Conservation (phyloP, 2,329 filamentous ascomycete species). For the Trichoderma guizhouense region DNA sequence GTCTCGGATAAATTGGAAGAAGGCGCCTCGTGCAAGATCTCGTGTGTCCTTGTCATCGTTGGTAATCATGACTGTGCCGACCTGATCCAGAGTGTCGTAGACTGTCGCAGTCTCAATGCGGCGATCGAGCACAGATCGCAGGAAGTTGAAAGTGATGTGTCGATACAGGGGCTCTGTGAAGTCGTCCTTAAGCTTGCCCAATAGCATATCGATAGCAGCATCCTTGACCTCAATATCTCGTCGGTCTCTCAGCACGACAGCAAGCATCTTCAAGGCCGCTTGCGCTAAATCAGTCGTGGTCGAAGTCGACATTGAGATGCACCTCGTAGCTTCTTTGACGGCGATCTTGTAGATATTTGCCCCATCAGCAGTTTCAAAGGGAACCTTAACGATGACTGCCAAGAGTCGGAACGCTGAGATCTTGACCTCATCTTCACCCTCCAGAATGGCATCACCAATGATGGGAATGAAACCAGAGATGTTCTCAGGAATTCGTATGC, state of each 20-base stretch:
- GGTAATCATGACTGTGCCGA: constrained; percentile 90
- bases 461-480: constrained; percentile 83
- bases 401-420: constrained; percentile 83
- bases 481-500: constrained; percentile 74
- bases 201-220: constrained; percentile 74
- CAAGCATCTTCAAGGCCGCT: constrained; percentile 82
- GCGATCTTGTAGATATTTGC: constrained; percentile 68
- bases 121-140: constrained; percentile 80
- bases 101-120: constrained; percentile 82
- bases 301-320: constrained; percentile 71
- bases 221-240: constrained; percentile 74
- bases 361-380: constrained; percentile 68
- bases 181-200: constrained; percentile 79
- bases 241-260: constrained; percentile 78
- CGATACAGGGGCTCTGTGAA: constrained; percentile 90
- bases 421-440: constrained; percentile 88
- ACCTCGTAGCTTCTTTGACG: constrained; percentile 77
- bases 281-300: constrained; percentile 83
- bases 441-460: constrained; percentile 80
- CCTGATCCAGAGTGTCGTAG: constrained; percentile 87
- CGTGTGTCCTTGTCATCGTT: constrained; percentile 88
- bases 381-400: constrained; percentile 78
- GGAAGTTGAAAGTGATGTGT: constrained; percentile 90
- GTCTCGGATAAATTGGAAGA: constrained; percentile 89
- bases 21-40: constrained; percentile 82